Conservation (phyloP, 2,329 filamentous ascomycete species). For the Hortaea sp. region DNA sequence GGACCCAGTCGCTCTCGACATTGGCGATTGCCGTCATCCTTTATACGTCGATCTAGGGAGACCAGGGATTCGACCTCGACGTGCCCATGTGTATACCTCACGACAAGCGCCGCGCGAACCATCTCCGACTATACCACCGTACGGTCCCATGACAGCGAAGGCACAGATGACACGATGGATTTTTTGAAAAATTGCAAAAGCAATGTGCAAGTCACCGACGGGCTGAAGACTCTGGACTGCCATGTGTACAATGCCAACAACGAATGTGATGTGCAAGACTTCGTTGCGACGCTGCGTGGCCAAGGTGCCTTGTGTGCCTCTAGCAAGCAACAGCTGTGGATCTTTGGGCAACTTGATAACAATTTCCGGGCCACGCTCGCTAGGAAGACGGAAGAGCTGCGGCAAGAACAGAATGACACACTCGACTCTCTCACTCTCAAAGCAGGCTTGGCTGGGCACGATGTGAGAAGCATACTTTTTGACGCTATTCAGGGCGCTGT, state of each 20-base stretch:
- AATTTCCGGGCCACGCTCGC: background rate
- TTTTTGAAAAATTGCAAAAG: constrained; percentile 25
- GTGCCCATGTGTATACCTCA: background rate
- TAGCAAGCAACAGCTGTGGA: constrained; percentile 2
- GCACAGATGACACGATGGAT: constrained; percentile 18
- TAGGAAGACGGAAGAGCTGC: background rate
- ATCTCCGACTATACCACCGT: constrained; percentile 9
- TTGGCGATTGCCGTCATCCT: too few relatives aligned
- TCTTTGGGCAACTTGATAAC: constrained; percentile 2
- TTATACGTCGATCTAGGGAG: too few relatives aligned
- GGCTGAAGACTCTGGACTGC: constrained; percentile 1
- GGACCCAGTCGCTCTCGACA: too few relatives aligned
- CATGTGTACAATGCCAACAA: background rate
- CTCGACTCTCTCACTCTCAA: background rate
- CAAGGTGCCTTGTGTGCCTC: constrained; percentile 3
- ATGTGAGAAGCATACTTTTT: constrained; percentile 4
- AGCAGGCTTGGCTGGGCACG: background rate
- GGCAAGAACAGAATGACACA: background rate
- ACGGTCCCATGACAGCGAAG: constrained; percentile 13
- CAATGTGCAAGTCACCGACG: constrained; percentile 14
- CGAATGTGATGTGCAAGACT: background rate
- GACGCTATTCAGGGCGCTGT: constrained; percentile 11
- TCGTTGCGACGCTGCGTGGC: constrained; percentile 1
- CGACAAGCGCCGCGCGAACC: background rate
- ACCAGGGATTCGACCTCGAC: background rate